Conservation (phyloP, 768 basidiomycete genomes). For the Candolleomyces aberdarensis region DNA sequence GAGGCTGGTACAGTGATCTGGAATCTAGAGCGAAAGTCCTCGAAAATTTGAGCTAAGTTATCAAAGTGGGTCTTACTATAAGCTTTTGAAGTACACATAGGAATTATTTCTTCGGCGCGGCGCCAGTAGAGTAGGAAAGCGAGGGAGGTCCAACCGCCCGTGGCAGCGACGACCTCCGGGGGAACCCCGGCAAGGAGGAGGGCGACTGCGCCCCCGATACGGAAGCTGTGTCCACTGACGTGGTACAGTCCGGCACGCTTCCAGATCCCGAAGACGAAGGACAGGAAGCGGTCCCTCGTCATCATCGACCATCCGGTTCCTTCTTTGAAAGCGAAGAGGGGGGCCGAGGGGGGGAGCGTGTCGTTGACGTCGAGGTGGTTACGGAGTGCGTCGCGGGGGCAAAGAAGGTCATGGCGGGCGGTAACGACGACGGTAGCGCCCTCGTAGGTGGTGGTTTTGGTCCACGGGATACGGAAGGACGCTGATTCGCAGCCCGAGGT, state of each 20-base stretch:
- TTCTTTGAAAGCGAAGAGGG: conserved; percentile 9
- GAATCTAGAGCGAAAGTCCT: background rate
- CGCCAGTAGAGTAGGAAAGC: conserved; percentile 9
- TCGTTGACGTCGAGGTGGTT: conserved; percentile 9
- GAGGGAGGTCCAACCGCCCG: conserved; percentile 7
- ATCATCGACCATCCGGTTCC: background rate
- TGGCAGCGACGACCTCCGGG: conserved; percentile 6
- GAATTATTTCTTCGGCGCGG: background rate
- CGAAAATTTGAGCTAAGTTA: background rate
- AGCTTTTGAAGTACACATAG: background rate
- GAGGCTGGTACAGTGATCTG: too few relatives aligned
- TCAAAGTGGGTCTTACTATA: background rate
- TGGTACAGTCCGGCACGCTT: background rate
- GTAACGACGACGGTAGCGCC: conserved; percentile 16
- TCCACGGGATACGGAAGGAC: conserved; percentile 28
- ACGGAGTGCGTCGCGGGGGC: conserved; percentile 8
- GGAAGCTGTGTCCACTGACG: conserved; percentile 6
- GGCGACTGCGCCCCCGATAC: conserved; percentile 3
- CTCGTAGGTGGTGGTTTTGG: conserved; percentile 22
- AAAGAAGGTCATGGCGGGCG: background rate
- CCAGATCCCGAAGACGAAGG: background rate
- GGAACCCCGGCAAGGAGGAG: conserved; percentile 4
- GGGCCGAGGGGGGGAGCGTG: background rate
- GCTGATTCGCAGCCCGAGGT: background rate
- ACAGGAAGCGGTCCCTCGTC: background rate